phyloP scores from a whole-genome alignment of 163 green algal species.

The Prototheca cutis region DNA sequence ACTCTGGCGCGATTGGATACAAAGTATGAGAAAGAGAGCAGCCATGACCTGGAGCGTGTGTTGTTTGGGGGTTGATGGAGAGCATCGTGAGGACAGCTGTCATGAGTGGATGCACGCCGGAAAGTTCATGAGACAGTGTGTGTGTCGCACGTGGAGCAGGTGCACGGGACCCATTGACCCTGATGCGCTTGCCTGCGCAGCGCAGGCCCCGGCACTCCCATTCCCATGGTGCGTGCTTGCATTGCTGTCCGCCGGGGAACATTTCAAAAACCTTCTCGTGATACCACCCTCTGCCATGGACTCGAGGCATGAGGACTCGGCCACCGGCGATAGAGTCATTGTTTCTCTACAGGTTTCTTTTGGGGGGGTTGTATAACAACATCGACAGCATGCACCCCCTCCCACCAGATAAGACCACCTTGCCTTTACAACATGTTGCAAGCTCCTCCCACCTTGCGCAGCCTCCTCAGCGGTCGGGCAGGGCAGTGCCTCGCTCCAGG shows the following conservation, averaged over 20 bases:
- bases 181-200: background rate
- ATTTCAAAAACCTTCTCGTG: constrained; percentile 8
- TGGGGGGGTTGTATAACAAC: too few species aligned
- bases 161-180: too few species aligned
- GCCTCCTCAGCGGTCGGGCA: constrained; percentile 40
- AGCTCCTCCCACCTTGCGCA: too few species aligned
- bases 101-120: too few species aligned
- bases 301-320: constrained; percentile 21
- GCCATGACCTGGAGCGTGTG: too few species aligned
- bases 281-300: constrained; percentile 22
- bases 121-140: too few species aligned
- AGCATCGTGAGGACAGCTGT: too few species aligned
- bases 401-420: too few species aligned
- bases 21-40: too few species aligned
- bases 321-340: constrained; percentile 10
- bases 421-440: background rate
- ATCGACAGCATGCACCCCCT: background rate
- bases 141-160: too few species aligned
- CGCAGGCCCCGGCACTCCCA: background rate
- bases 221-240: background rate
- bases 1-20: too few species aligned
- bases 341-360: background rate
- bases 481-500: constrained; percentile 77
- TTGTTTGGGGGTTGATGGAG: too few species aligned
- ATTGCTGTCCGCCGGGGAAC: constrained; percentile 15